Evolutionary conservation across 1,284 basidiomycete genomes (phyloP), one percentile per base, ranked within the genome.

Genomic region (Rhizoctonia solani): DNA sequence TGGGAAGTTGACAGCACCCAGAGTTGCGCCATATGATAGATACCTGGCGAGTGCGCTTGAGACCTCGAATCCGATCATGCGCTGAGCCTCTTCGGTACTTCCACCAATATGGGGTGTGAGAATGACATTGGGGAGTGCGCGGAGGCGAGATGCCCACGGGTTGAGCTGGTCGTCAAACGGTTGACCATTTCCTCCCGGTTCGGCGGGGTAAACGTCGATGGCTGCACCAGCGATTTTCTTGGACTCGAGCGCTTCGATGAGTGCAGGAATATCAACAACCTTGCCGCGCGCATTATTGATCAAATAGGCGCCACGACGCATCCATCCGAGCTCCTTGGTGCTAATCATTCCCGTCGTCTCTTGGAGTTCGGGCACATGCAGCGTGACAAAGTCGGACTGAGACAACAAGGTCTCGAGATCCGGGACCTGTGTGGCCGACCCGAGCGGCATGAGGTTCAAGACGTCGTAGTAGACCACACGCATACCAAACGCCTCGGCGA

Each of bases 51-150:
- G 80, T 1, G 95, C 88, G 46, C 85, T 84, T 13, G 93, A 87
- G 47, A 99, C 97, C 79, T 99, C 97, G 71, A 93, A 89, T 32
- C 97, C 97, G 72, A 99, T 99, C 85, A 96, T 94, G 54, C 88
- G 85, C 79, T 99, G 97, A 2, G 97, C 97, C 79, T 99, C 97
- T 78, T 99, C 97, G 11, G 97, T 99, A 46, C 94, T 98, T 49
- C 97, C 97, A 69, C 97, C 97, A 73, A 99, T 98, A 77, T 99
- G 97, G 19, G 97, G 97, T 0, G 95, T 98, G 73, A 98, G 88
- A 76, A 98, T 95, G 71, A 97, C 85, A 78, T 98, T 98, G 54
- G 89, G 87, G 68, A 92, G 80, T 2, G 81, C 79, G 68, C 92
- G 85, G 39, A 98, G 84, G 27, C 85, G 79, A 69, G 83, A 86